Percentiles rank a stretch among this genome's conserved stretches.
These are phyloP conservation scores for Pseudozyma tsukubaensis DNA, from an alignment of 1,284 basidiomycete species.

Conservation along the genomic window DNA sequence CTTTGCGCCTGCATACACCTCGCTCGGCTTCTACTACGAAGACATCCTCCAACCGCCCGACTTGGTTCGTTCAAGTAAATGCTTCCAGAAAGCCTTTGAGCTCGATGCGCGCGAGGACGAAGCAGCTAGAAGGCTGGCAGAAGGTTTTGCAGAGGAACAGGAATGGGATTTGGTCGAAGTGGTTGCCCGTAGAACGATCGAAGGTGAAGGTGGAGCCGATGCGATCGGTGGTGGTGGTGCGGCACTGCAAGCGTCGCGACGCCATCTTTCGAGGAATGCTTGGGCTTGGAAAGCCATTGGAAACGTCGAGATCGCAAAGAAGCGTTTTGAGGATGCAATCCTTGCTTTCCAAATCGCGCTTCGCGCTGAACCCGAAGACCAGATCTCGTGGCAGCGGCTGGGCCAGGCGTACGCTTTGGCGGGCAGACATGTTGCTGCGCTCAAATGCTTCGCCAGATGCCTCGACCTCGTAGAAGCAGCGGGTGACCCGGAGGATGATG, in stretches of 20 bases:
- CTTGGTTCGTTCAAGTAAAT: conserved; percentile 86
- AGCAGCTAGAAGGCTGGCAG: conserved; percentile 84
- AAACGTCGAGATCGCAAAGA: conserved; percentile 83
- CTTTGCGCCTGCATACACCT: conserved; percentile 92
- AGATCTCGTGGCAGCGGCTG: conserved; percentile 85
- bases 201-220: conserved; percentile 73
- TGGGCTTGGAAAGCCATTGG: conserved; percentile 99
- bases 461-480: conserved; percentile 67
- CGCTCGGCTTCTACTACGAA: conserved; percentile 89
- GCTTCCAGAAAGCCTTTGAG: conserved; percentile 98
- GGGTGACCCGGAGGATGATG: conserved; percentile 59
- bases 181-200: conserved; percentile 88
- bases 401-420: conserved; percentile 91
- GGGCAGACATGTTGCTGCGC: conserved; percentile 86
- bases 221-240: conserved; percentile 33
- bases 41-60: conserved; percentile 80
- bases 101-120: conserved; percentile 88
- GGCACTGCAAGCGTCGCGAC: conserved; percentile 30
- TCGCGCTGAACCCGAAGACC: conserved; percentile 82
- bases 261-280: conserved; percentile 75
- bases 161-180: conserved; percentile 97
- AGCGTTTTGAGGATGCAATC: conserved; percentile 82
- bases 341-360: conserved; percentile 88
- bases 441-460: conserved; percentile 86
- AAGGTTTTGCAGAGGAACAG: conserved; percentile 88